Conservation (phyloP, 306 rosid genomes). For the Vigna reflexopilosa region DNA sequence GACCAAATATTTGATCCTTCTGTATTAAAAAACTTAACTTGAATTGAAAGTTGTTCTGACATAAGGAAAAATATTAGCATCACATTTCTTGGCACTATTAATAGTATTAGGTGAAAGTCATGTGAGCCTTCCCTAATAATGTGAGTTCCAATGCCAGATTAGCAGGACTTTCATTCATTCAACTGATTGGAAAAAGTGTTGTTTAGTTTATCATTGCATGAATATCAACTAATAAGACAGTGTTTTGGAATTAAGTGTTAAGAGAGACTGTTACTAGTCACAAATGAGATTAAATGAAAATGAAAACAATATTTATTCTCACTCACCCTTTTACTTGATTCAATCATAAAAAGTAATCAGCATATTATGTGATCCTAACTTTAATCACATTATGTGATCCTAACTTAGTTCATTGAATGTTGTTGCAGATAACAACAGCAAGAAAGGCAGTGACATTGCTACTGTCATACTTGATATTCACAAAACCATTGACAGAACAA, state of each 20-base stretch:
- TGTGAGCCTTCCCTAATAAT: background rate
- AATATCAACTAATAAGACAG: too few species aligned
- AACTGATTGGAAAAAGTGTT: too few species aligned
- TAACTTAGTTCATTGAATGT: conserved; percentile 39
- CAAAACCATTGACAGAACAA: conserved; percentile 93
- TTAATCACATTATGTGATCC: background rate
- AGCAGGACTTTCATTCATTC: too few species aligned
- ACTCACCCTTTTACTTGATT: background rate
- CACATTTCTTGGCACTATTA: background rate
- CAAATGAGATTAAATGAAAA: background rate
- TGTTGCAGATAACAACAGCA: conserved; percentile 85
- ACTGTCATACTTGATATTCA: conserved; percentile 86
- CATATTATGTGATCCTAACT: background rate
- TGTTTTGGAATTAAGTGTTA: background rate
- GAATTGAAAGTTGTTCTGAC: conserved; percentile 15
- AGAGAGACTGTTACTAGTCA: too few species aligned
- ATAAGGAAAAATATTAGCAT: background rate
- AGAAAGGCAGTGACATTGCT: conserved; percentile 92
- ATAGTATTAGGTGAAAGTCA: background rate
- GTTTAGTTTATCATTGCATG: too few species aligned
- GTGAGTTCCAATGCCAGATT: background rate
- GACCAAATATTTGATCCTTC: background rate
- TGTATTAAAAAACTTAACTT: conserved; percentile 6
- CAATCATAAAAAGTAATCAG: background rate
- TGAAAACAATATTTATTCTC: background rate